Evolutionary conservation across 805 yeast species (phyloP).

Genomic region (Ogataea ramenticola): DNA sequence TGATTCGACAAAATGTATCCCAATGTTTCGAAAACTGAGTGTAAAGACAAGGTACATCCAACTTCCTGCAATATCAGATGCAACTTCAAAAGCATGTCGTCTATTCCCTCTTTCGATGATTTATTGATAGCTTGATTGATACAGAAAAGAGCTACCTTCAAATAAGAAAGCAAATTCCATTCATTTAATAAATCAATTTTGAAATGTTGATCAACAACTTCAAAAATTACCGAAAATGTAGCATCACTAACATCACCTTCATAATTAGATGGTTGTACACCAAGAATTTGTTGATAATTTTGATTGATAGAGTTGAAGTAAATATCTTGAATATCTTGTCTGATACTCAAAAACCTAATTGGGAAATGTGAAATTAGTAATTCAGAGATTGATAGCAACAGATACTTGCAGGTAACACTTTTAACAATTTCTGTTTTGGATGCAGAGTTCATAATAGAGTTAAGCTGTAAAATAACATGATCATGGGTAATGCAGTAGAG

Average conservation of each 20-base stretch:
- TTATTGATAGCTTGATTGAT: not conserved
- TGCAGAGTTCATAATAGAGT: conserved; percentile 2
- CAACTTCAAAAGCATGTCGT: conserved; percentile 13
- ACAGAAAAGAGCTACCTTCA: conserved; percentile 6
- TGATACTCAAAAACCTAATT: conserved; percentile 6
- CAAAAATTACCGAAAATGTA: conserved; percentile 21
- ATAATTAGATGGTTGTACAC: not conserved
- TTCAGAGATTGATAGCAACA: conserved; percentile 1
- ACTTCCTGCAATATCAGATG: conserved; percentile 18
- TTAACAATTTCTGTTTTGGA: not conserved
- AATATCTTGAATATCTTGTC: not conserved
- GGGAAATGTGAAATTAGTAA: conserved; percentile 3
- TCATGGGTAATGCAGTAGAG: not conserved
- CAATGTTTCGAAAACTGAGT: conserved; percentile 25
- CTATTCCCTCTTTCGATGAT: not conserved
- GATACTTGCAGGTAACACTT: not conserved
- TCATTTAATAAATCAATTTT: conserved; percentile 18
- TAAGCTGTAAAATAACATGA: conserved; percentile 2
- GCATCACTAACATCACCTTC: conserved; percentile 5
- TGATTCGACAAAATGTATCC: conserved; percentile 15
- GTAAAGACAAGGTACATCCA: conserved; percentile 28
- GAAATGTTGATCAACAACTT: conserved; percentile 24
- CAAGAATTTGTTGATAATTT: conserved; percentile 10
- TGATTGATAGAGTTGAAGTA: conserved; percentile 1
- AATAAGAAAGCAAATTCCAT: conserved; percentile 4